Base-by-base conservation (phyloP, 2,329 filamentous ascomycete species). In the Karstenula rhodostoma region DNA sequence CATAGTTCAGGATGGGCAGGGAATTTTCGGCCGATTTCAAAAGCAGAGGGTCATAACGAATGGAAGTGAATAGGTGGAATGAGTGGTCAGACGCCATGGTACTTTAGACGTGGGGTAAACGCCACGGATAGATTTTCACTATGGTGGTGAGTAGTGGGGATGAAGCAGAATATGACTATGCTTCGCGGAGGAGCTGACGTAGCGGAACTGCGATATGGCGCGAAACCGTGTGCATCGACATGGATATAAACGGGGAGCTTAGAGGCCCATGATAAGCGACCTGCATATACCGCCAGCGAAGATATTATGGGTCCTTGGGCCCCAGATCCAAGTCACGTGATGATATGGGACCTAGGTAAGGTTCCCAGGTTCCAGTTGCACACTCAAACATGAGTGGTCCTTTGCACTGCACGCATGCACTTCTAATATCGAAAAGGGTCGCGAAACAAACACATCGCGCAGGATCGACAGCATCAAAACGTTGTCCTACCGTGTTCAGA, bases 1-100 rank as follows among this genome's bases (percentile, higher is more conserved):
- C 65, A 67, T 80, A 82, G 69, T 88, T 88, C 79, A 75, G 71
- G 55, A 62, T 67, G 40, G 67, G 68, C 46, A 83, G 89, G 19
- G 82, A 85, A 56, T 79, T 80, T 57, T 78, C 72, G 1, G 58
- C 17, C 2, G 73, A 77, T 15, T 61, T 59, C 0, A 76, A 65
- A 12, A 79, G 77, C 17, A 77, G 59, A 1, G 75, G 74, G 48
- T 80, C 78, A 56, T 78, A 78, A 47, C 77, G 74, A 29, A 80
- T 63, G 32, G 77, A 77, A 2, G 77, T 78, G 58, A 79, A 78
- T 32, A 80, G 72, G 33, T 77, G 71, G 57, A 79, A 79, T 32
- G 60, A 61, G 17, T 66, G 57, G 43, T 65, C 52, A 22, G 66
- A 61, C 9, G 69, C 46, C 72, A 74, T 75, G n/a, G 25, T 52